These are phyloP conservation scores for Psilocybe sp. DNA, from an alignment of 768 basidiomycete genomes.

Conservation along the genomic window DNA sequence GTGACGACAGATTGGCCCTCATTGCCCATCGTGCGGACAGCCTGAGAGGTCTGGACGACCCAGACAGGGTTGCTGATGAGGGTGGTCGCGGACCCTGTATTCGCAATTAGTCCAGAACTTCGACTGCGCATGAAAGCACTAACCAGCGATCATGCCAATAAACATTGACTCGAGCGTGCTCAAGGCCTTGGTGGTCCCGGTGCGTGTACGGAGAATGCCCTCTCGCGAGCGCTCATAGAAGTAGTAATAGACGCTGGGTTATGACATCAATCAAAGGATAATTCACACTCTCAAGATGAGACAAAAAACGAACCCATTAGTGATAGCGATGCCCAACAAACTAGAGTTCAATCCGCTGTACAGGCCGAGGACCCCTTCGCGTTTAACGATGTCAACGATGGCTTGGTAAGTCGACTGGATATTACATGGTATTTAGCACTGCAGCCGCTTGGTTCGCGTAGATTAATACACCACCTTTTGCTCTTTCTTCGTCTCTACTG, in stretches of 20 bases:
- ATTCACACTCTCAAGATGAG: background rate
- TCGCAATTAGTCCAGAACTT: background rate
- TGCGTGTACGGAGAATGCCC: constrained; percentile 50
- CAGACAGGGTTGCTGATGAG: constrained; percentile 93
- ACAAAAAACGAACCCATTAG: constrained; percentile 67
- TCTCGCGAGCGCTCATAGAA: constrained; percentile 77
- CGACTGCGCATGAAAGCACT: constrained; percentile 7
- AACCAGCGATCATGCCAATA: constrained; percentile 84
- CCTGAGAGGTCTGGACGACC: constrained; percentile 93
- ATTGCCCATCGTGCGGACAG: constrained; percentile 54
- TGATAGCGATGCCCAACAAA: constrained; percentile 87
- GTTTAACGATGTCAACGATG: constrained; percentile 71
- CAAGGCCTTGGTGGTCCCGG: constrained; percentile 60
- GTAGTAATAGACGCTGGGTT: constrained; percentile 82
- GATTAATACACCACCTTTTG: constrained; percentile 51
- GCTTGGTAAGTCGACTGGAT: constrained; percentile 62
- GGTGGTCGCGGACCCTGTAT: constrained; percentile 82
- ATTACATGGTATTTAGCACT: constrained; percentile 1
- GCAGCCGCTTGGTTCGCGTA: background rate
- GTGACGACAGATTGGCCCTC: constrained; percentile 28
- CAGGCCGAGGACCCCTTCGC: constrained; percentile 80
- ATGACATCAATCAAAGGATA: constrained; percentile 1
- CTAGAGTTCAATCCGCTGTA: constrained; percentile 87
- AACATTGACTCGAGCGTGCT: constrained; percentile 88
- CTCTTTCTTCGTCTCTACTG: constrained; percentile 81